Evolutionary conservation across 202 grass and related monocot genomes (phyloP), one percentile per base, ranked within the genome.

Genomic region (Saccharum hybrid): DNA sequence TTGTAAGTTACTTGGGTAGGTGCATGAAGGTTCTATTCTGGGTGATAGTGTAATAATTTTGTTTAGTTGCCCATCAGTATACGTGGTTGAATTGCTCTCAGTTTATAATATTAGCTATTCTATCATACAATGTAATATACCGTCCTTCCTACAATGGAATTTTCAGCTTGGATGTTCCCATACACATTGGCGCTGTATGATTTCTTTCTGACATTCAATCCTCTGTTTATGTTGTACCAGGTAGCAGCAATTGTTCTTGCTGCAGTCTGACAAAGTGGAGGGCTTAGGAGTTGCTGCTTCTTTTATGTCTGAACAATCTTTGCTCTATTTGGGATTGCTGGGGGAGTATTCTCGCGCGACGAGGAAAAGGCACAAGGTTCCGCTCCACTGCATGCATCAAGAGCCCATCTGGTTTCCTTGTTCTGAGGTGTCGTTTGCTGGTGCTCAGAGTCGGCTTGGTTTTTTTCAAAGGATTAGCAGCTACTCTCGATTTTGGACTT

Each of bases 221-320:
- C 15, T 74, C 23, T 26, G 14, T 43, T 52, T 63, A 1, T 87
- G 30, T 26, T 83, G 18, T 11, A 45, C 9, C 63, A 86, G 75
- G 70, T 13, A 60, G 75, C 75, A 84, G 75, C 19, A 75, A 78
- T 30, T 74, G 52, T 69, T 73, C 42, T 86, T 86, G 75, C 83
- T 80, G 60, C 72, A 81, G 76, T 88, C 51, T 81, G 76, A 48
- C 76, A 89, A 85, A 82, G 86, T 86, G 89, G 89, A 84, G 84
- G 62, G 45, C 45, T 75, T 36, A 76, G 75, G 81, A 81, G 63
- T 76, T 56, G 59, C 31, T 80, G 83, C 43, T 74, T 87, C 71
- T 86, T 94, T 91, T 76, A 94, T 94, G 89, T 91, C 86, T 88
- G 89, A 88, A 86, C 87, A 88, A 74, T 51, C 63, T 71, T 65